Evolutionary conservation across 768 basidiomycete genomes (phyloP).

Genomic region (Rhodotorula toruloides): DNA sequence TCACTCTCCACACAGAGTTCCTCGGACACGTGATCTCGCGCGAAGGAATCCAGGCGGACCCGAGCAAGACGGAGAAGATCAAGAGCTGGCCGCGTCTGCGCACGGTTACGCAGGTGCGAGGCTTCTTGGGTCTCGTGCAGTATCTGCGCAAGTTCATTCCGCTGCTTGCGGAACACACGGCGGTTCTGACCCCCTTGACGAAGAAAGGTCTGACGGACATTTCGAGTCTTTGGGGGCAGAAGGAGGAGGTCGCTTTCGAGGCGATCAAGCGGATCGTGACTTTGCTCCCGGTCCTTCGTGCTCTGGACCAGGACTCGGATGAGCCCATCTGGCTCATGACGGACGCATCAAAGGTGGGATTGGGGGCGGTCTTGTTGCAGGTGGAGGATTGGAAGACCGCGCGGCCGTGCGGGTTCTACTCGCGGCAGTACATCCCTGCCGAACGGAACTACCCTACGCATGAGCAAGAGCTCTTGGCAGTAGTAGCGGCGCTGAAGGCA

Average conservation of each 20-base stretch:
- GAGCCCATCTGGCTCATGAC: conserved; percentile 22
- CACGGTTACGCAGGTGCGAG: conserved; percentile 8
- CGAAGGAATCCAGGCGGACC: conserved; percentile 8
- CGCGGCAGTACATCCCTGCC: conserved; percentile 12
- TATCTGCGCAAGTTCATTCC: too few relatives aligned
- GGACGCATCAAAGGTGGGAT: conserved; percentile 1
- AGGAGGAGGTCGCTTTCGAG: not conserved
- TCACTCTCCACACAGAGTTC: conserved; percentile 1
- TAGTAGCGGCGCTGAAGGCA: conserved; percentile 8
- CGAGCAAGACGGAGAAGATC: conserved; percentile 11
- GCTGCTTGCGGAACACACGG: too few relatives aligned
- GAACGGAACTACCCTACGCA: conserved; percentile 17
- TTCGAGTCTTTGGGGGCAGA: conserved; percentile 1
- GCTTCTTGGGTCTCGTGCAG: conserved; percentile 12
- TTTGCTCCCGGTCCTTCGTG: not conserved
- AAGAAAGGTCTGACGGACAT: too few relatives aligned
- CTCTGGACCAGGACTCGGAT: conserved; percentile 1
- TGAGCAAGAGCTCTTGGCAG: conserved; percentile 21
- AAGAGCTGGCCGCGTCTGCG: not conserved
- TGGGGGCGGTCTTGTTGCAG: conserved; percentile 13
- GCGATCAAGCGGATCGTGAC: conserved; percentile 9
- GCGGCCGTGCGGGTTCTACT: conserved; percentile 4
- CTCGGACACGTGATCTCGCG: conserved; percentile 16
- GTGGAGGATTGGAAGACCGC: conserved; percentile 15
- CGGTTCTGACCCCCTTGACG: too few relatives aligned